Base-by-base conservation (phyloP, 225 moss, liverwort and hornwort genomes). In the Marchantia paleacea region DNA sequence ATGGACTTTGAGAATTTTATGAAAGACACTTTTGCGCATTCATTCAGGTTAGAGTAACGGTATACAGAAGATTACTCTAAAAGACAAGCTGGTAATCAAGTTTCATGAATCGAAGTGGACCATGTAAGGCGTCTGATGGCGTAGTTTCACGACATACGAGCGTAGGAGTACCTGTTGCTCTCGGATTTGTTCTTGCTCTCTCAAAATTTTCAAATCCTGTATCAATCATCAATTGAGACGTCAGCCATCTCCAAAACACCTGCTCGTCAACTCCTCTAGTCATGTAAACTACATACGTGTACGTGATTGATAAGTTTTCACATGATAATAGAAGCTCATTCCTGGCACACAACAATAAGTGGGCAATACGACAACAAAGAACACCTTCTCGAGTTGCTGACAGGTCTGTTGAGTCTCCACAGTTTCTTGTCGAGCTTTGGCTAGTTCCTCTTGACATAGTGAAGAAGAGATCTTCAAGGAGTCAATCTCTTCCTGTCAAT, bases 321-420 rank as follows among this genome's bases (percentile, higher is more conserved):
- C 39, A 39, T 39, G 3, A 39, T 5, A 39, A 2, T 39, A 39
- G 2, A 39, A 39, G 39, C 39, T 39, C 39, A 39, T 39, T 39
- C 5, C 39, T 39, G 39, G 39, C 3, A 39, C 5, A 57, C 57
- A 57, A 57, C 57, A 57, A 19, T 20, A 28, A 70, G 69, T 70
- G 9, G 24, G 28, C 26, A 28, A 31, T 68, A 13, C 28, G n/a
- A 14, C 10, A 30, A 15, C 15, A 16, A 10, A 12, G 60, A 47
- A 28, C 10, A 96, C 96, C 89, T 92, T 96, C 75, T 96, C 96
- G 55, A 91, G 92, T 80, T 91, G 86, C 82, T 87, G 91, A 80
- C 92, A 90, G 82, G 89, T 90, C 72, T 89, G 91, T 72, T 96
- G 91, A 74, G 92, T 89, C 81, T 88, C 89, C 29, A 73, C 75